These are phyloP conservation scores for Cladophialophora chaetospira DNA, from an alignment of 2,329 filamentous ascomycete genomes.

Conservation along the genomic window DNA sequence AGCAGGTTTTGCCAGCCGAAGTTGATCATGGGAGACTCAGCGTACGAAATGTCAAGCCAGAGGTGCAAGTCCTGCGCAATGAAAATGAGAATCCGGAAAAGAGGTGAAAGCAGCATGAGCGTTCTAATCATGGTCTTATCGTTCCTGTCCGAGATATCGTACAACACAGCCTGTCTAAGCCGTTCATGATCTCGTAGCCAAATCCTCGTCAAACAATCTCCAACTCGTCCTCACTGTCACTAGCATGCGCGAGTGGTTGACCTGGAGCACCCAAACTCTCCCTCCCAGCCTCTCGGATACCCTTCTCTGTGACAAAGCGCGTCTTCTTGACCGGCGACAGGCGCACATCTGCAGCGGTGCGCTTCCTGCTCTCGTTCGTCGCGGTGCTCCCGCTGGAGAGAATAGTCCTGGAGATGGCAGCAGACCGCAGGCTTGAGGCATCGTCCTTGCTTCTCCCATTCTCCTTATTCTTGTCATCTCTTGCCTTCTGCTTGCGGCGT, in stretches of 20 bases:
- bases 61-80: no score
- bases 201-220: slow-evolving; percentile 11
- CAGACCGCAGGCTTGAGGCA: not conserved
- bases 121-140: no score
- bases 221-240: slow-evolving; percentile 54
- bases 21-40: no score
- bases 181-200: not conserved
- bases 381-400: slow-evolving; percentile 3
- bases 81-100: no score
- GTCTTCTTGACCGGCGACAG: slow-evolving; percentile 53
- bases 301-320: slow-evolving; percentile 75
- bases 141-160: no score
- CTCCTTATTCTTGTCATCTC: not conserved
- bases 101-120: no score
- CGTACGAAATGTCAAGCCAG: no score
- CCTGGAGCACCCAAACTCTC: slow-evolving; percentile 63
- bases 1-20: no score
- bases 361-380: slow-evolving; percentile 29
- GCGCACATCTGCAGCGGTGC: slow-evolving; percentile 43
- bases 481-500: slow-evolving; percentile 33
- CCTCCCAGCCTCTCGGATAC: slow-evolving; percentile 73
- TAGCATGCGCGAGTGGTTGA: slow-evolving; percentile 39
- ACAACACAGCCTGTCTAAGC: no score
- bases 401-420: slow-evolving; percentile 3
- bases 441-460: not conserved